A percentile compares a stretch with the other conserved stretches of the same genome.
Evolutionary conservation across 345 rosid genomes (phyloP).

Genomic region (Populus tremula): DNA sequence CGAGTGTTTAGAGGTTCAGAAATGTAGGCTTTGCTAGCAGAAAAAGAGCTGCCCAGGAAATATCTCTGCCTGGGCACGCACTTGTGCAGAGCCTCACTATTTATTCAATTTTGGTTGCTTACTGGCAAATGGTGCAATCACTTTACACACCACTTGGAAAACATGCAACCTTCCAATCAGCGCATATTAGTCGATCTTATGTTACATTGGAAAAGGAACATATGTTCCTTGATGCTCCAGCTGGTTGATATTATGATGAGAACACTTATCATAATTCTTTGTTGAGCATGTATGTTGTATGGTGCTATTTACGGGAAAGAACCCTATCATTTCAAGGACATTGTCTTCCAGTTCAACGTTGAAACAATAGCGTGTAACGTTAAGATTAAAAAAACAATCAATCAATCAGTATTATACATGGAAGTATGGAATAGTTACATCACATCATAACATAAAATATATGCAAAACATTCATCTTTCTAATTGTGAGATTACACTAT

Average conservation of each 20-base stretch:
- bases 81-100: slow-evolving; percentile 7
- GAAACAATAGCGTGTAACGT: no score
- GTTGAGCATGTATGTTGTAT: no score
- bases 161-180: slow-evolving; percentile 35
- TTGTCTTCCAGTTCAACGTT: no score
- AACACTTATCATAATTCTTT: no score
- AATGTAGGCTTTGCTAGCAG: slow-evolving; percentile 17
- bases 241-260: background rate
- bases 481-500: background rate
- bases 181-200: background rate
- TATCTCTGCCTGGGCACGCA: slow-evolving; percentile 7
- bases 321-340: no score
- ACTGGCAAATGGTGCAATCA: slow-evolving; percentile 51
- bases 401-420: no score
- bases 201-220: background rate
- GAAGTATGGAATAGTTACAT: background rate
- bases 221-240: background rate
- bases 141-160: slow-evolving; percentile 49
- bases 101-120: slow-evolving; percentile 44
- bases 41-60: slow-evolving; percentile 19
- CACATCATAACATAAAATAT: background rate
- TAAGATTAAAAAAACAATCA: no score
- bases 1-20: background rate
- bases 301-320: no score
- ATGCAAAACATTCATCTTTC: background rate